Evolutionary conservation across 2,329 filamentous ascomycete genomes (phyloP).

Genomic region (Dothistroma septosporum): DNA sequence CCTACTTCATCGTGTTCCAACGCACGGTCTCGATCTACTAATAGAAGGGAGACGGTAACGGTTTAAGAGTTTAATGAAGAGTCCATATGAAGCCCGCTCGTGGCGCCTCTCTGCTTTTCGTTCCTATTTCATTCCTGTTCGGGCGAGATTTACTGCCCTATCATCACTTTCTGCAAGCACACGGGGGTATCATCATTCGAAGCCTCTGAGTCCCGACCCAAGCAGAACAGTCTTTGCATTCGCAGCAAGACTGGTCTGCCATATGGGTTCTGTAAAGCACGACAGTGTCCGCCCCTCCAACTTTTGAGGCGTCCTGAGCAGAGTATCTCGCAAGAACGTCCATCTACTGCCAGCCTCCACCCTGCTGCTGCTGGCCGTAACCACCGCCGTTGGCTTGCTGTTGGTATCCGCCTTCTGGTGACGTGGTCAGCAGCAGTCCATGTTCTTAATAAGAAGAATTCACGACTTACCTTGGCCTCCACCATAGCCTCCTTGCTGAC

Average conservation of each 20-base stretch:
- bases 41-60: neutral
- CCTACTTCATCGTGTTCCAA: neutral
- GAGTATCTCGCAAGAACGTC: slow-evolving; percentile 6
- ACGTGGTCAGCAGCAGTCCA: slow-evolving; percentile 13
- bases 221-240: neutral
- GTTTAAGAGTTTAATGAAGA: neutral
- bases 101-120: neutral
- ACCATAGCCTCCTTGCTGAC: neutral
- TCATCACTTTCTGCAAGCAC: slow-evolving; percentile 7
- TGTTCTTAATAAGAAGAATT: neutral
- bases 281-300: slow-evolving; percentile 17
- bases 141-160: slow-evolving; percentile 4
- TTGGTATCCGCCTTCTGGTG: slow-evolving; percentile 26
- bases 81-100: neutral
- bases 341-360: slow-evolving; percentile 19
- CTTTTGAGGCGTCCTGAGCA: slow-evolving; percentile 10
- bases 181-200: slow-evolving; percentile 2
- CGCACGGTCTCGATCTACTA: neutral
- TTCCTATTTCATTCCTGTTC: neutral
- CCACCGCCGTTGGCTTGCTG: slow-evolving; percentile 26
- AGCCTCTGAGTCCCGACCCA: neutral
- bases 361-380: slow-evolving; percentile 29
- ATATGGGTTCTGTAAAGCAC: slow-evolving; percentile 12
- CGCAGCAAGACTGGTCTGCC: slow-evolving; percentile 11
- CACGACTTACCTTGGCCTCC: slow-evolving; percentile 21